phyloP scores from a whole-genome alignment of 1,284 basidiomycete genomes.

The Ceratobasidium sp. region DNA sequence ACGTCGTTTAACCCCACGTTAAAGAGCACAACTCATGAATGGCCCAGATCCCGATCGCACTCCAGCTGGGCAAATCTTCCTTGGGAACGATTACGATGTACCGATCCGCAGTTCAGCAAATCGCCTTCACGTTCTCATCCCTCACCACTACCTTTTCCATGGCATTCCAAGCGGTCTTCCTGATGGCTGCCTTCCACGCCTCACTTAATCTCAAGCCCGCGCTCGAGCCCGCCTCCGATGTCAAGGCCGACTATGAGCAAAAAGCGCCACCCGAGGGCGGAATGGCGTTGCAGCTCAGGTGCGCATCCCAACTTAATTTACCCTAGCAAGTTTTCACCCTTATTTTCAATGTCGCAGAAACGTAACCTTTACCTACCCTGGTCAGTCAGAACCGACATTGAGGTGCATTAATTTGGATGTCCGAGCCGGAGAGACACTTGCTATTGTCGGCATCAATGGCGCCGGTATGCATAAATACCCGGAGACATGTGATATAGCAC shows the following conservation, averaged over 20 bases:
- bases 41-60: slow-evolving; percentile 74
- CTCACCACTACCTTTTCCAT: slow-evolving; percentile 71
- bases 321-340: slow-evolving; percentile 48
- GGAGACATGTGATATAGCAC: slow-evolving; percentile 34
- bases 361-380: slow-evolving; percentile 82
- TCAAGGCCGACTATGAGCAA: slow-evolving; percentile 61
- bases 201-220: slow-evolving; percentile 75
- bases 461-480: slow-evolving; percentile 51
- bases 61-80: slow-evolving; percentile 76
- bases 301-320: slow-evolving; percentile 40
- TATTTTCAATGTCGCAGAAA: slow-evolving; percentile 60
- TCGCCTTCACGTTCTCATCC: slow-evolving; percentile 72
- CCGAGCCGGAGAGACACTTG: slow-evolving; percentile 78
- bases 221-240: slow-evolving; percentile 69
- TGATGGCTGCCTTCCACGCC: slow-evolving; percentile 84
- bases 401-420: slow-evolving; percentile 75
- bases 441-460: slow-evolving; percentile 74
- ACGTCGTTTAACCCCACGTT: slow-evolving; percentile 27
- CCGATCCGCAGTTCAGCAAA: slow-evolving; percentile 77
- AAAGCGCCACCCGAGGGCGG: slow-evolving; percentile 26
- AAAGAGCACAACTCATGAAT: slow-evolving; percentile 29
- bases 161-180: slow-evolving; percentile 82
- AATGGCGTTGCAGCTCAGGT: slow-evolving; percentile 76
- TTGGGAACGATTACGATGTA: slow-evolving; percentile 82
- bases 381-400: slow-evolving; percentile 72